Evolutionary conservation across 2,329 filamentous ascomycete genomes (phyloP), one percentile per base, ranked within the genome.

Genomic region (Venturia asperata): DNA sequence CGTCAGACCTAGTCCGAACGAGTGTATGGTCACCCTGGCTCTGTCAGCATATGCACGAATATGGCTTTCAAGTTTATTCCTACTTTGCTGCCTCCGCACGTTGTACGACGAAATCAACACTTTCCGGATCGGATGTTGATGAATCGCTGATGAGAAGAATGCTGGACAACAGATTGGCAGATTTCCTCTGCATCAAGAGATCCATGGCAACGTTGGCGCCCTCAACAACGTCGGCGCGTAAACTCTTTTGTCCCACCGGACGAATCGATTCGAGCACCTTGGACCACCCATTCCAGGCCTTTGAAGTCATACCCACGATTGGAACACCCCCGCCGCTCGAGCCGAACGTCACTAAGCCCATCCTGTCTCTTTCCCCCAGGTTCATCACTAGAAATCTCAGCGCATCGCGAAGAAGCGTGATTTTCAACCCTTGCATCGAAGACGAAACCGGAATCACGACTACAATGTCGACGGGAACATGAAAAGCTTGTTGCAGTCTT

Each of bases 401-500:
- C 0, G 93, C 89, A 76, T 99, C 94, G 52, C 92, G 87, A 17
- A 99, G 85, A 1, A 99, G 82, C 67, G 93, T 96, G 73, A 97
- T 97, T 79, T 99, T 99, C 67, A 99, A 85, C n/a, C 94, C 94
- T 76, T 97, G 94, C 93, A 97, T 99, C 0, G 94, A 97, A 0
- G 93, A 96, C 0, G 94, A 97, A 6, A 99, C 92, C 0, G 94
- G 94, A 42, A 99, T 92, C 27, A 99, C 94, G 0, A 97, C 91
- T 0, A 99, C 93, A 39, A 99, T 87, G 73, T 99, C 94, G 64
- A 97, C 85, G 1, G 94, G 93, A 19, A 97, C 91, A 73, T 99
- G 94, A 61, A 93, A 75, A 6, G 87, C 84, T 77, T 78, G 65
- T 72, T 77, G 70, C 27, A 79, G 71, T 76, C 72, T 74, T 21